Evolutionary conservation across 2,329 filamentous ascomycete genomes (phyloP).

Genomic region (Trichoderma oligosporum): DNA sequence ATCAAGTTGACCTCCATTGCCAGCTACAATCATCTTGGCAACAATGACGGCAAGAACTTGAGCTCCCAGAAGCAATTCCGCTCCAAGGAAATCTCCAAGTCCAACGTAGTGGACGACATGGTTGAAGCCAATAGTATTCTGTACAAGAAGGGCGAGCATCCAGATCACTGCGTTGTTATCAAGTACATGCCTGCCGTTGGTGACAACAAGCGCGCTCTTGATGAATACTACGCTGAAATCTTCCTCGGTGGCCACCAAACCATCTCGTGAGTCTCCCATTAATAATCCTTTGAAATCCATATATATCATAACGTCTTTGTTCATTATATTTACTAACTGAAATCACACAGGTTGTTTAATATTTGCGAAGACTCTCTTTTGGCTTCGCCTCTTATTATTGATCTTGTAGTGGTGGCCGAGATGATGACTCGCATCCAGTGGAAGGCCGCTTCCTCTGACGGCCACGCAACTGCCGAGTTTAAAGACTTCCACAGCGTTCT

Average conservation of each 20-base stretch:
- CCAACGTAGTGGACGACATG: slow-evolving; percentile 99
- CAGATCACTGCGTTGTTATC: slow-evolving; percentile 98
- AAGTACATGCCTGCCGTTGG: slow-evolving; percentile 99
- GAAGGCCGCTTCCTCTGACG: slow-evolving; percentile 59
- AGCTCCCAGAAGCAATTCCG: slow-evolving; percentile 98
- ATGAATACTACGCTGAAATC: slow-evolving; percentile 99
- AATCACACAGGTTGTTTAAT: slow-evolving; percentile 80
- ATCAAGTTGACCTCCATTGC: slow-evolving; percentile 99
- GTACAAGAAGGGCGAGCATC: slow-evolving; percentile 89
- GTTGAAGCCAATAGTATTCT: slow-evolving; percentile 90
- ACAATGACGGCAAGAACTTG: slow-evolving; percentile 99
- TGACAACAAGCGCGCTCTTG: slow-evolving; percentile 97
- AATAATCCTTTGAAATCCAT: background rate
- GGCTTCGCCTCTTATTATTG: slow-evolving; percentile 94
- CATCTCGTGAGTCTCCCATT: slow-evolving; percentile 60
- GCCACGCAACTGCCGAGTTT: slow-evolving; percentile 61
- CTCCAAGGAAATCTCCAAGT: slow-evolving; percentile 99
- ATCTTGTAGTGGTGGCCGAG: slow-evolving; percentile 87
- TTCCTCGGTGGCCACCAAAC: slow-evolving; percentile 98
- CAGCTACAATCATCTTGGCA: slow-evolving; percentile 98
- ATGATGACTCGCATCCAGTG: slow-evolving; percentile 98
- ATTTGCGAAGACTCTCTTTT: slow-evolving; percentile 98
- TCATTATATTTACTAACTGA: slow-evolving; percentile 21
- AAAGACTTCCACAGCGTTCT: slow-evolving; percentile 96
- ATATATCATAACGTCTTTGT: background rate